Evolutionary conservation across 805 yeast genomes (phyloP).

Genomic region (Maudiozyma bulderi): DNA sequence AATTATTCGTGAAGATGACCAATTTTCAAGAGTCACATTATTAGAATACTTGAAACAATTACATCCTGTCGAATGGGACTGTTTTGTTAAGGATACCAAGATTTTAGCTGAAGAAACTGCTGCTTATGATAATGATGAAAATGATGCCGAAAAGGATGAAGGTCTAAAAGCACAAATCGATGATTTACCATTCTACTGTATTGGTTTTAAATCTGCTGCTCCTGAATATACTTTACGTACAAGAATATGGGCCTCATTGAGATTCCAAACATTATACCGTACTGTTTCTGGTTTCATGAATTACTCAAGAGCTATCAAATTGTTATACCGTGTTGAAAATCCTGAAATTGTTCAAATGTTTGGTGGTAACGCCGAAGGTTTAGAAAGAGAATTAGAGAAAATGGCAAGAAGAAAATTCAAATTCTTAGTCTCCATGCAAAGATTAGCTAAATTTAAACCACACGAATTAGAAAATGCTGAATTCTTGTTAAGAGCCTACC

Average conservation of each 20-base stretch:
- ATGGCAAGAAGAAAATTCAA: slow-evolving; percentile 81
- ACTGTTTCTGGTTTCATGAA: slow-evolving; percentile 98
- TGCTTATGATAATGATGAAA: slow-evolving; percentile 44
- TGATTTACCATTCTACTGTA: slow-evolving; percentile 88
- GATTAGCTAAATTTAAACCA: slow-evolving; percentile 58
- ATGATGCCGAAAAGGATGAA: slow-evolving; percentile 48
- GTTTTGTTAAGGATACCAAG: slow-evolving; percentile 93
- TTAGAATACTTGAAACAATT: slow-evolving; percentile 90
- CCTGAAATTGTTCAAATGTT: slow-evolving; percentile 95
- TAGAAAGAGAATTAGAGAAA: slow-evolving; percentile 86
- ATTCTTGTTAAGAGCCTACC: slow-evolving; percentile 71
- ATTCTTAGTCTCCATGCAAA: slow-evolving; percentile 78
- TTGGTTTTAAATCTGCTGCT: slow-evolving; percentile 95
- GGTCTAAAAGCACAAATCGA: slow-evolving; percentile 75
- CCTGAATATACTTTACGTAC: slow-evolving; percentile 95
- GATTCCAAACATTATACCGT: slow-evolving; percentile 94
- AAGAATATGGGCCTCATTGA: slow-evolving; percentile 95
- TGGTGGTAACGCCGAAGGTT: slow-evolving; percentile 96
- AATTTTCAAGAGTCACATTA: slow-evolving; percentile 86
- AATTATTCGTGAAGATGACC: slow-evolving; percentile 94
- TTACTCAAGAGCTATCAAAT: slow-evolving; percentile 90
- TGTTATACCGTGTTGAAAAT: slow-evolving; percentile 88
- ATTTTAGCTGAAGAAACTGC: slow-evolving; percentile 91
- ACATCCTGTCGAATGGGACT: slow-evolving; percentile 96
- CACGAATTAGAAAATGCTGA: slow-evolving; percentile 77